Evolutionary conservation across 352 stramenopile genomes (phyloP), one percentile per base, ranked within the genome.

Genomic region (Pythium monospermum): DNA sequence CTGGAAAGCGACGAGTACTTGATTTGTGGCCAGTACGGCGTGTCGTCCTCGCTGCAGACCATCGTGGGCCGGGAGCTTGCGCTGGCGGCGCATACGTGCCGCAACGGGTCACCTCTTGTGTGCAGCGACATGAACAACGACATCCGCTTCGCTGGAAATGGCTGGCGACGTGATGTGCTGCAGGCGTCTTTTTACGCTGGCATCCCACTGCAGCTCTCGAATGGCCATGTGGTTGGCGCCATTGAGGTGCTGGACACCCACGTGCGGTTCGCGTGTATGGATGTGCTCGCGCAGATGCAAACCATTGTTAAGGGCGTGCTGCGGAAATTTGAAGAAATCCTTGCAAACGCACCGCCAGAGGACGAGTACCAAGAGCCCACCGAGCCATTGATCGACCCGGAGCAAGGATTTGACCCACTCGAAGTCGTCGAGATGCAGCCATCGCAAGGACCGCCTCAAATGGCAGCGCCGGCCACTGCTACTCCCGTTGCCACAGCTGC

Each of bases 241-340:
- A 61, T 93, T 25, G 83, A 93, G 42, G 77, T 93, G 2, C 86
- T 83, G 45, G 80, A 89, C 46, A 31, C 26, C 18, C 65, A 67
- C 13, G 53, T 69, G 4, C 77, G 80, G 6, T 80, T 64, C 41
- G 73, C 66, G 18, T 93, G 83, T 51, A 67, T 68, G 30, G 66
- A 88, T 23, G 71, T 91, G 22, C 48, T 87, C 8, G 61, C 55
- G 32, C 83, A 89, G 52, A 69, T 93, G 15, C 73, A 93, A 40
- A 67, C 71, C 13, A 76, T 93, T 21, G 77, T 87, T n/a, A 75
- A 80, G 41, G 68, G 73, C 38, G 52, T 93, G 21, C 62, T 89
- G 19, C 82, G 87, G 52, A 73, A 85, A 46, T 77, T 93, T 28
- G 76, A 91, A 43, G 74, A 91, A 25, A 72, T 93, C 33, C 38